A percentile compares a stretch with the other conserved stretches of the same genome.
phyloP scores from a whole-genome alignment of 164 flowering plant species.

The Vitis riparia region DNA sequence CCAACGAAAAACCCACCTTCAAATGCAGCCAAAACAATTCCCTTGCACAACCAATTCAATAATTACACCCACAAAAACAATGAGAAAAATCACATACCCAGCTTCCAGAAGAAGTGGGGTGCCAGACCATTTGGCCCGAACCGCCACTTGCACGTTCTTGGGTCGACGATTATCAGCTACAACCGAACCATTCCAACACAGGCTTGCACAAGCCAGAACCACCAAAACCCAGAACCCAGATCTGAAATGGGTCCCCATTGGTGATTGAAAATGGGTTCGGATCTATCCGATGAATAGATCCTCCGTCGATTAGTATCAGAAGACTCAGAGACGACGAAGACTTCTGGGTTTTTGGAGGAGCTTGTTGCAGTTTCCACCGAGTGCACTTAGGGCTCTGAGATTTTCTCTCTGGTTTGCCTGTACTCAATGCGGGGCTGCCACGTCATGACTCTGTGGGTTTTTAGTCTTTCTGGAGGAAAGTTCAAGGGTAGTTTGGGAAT shows the following conservation, averaged over 20 bases:
- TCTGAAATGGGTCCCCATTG: slow-evolving; percentile 46
- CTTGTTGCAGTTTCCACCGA: too few species aligned
- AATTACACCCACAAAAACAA: background rate
- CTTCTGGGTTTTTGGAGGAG: too few species aligned
- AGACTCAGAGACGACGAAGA: too few species aligned
- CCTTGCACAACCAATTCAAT: background rate
- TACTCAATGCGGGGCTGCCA: too few species aligned
- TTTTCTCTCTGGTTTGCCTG: too few species aligned
- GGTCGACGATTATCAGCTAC: slow-evolving; percentile 58
- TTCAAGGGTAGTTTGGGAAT: too few species aligned
- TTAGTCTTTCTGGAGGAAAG: too few species aligned
- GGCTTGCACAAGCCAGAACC: slow-evolving; percentile 19
- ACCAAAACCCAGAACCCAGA: slow-evolving; percentile 31
- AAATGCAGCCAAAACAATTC: too few species aligned
- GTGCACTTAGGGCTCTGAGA: too few species aligned
- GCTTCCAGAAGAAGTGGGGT: slow-evolving; percentile 94
- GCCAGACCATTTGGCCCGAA: slow-evolving; percentile 97
- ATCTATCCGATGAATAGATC: background rate
- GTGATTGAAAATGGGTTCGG: background rate
- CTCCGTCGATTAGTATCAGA: background rate
- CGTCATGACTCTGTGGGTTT: too few species aligned
- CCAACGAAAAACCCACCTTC: background rate
- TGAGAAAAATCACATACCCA: slow-evolving; percentile 46
- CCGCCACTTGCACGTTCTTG: slow-evolving; percentile 90
- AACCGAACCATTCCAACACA: slow-evolving; percentile 27